Evolutionary conservation across 2,329 filamentous ascomycete genomes (phyloP), one percentile per base, ranked within the genome.

Genomic region (Aspergillus sp.): DNA sequence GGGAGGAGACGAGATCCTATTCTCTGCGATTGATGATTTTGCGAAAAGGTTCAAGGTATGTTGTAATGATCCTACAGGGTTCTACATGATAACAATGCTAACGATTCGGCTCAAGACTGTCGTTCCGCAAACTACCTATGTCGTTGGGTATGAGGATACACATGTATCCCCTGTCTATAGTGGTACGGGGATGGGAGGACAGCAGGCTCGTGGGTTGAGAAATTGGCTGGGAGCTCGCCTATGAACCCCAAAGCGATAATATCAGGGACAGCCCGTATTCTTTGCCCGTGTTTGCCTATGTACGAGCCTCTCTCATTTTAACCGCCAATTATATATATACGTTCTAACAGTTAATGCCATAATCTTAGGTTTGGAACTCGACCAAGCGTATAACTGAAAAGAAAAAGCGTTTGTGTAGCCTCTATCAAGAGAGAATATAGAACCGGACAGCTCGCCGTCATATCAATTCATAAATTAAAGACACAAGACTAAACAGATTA

Each of bases 1-100:
- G 5, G 85, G 84, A 3, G 76, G 70, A 4, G 77, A 81, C 52
- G 84, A 87, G 73, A 69, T 85, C 12, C 60, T 87, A 37, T 70
- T 84, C 31, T 67, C 65, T n/a, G 49, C 57, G 3, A 67, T 75
- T 60, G 64, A 69, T 21, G 62, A 55, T 19, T 72, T 74, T 64
- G 72, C 60, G 39, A 63, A 70, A 53, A 72, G 67, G 57, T 56
- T 74, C 3, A 67, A 69, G 69, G 71, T 73, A 62, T 14, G 44
- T 44, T 23, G 7, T 31, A 31, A 12, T 33, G 12, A 15, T 21
- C 12, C 11, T 9, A 12, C 2, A 9, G 9, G 27, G 9, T 11
- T 31, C 27, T 31, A n/a, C 35, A 37, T 37, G 6, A 37, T n/a
- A 14, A 15, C 21, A 6, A 31, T 47, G 44, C 52, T 55, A 35